These are phyloP conservation scores for Apiospora malaysiana DNA, from an alignment of 2,329 filamentous ascomycete species.

Conservation along the genomic window DNA sequence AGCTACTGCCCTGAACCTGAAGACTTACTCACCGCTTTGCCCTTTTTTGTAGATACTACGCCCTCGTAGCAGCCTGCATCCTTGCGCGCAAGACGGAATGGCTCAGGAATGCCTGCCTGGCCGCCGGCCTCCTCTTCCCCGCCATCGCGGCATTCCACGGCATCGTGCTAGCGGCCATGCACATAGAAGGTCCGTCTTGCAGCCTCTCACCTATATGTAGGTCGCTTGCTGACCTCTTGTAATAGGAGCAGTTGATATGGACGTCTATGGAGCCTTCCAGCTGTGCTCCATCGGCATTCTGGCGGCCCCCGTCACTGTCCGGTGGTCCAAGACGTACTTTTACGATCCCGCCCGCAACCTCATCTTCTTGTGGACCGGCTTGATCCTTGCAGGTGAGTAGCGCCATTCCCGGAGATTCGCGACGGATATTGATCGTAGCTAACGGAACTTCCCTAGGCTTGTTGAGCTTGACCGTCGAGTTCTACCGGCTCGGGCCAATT, in stretches of 20 bases:
- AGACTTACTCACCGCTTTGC: background rate
- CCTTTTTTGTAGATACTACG: conserved; percentile 62
- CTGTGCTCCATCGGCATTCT: conserved; percentile 70
- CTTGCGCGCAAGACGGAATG: conserved; percentile 66
- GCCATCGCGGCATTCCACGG: conserved; percentile 68
- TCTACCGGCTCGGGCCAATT: conserved; percentile 58
- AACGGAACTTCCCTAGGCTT: conserved; percentile 42
- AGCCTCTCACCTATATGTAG: background rate
- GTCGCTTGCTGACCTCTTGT: background rate
- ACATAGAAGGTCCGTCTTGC: conserved; percentile 58
- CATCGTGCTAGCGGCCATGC: conserved; percentile 63
- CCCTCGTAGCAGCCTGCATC: conserved; percentile 67
- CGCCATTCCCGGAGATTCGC: background rate
- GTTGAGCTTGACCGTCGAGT: conserved; percentile 67
- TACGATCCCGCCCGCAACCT: conserved; percentile 65
- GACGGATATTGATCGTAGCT: background rate
- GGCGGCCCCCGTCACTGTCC: conserved; percentile 66
- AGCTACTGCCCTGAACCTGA: background rate
- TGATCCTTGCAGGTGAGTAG: conserved; percentile 62
- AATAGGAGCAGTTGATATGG: conserved; percentile 68
- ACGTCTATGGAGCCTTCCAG: conserved; percentile 72
- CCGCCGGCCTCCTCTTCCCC: conserved; percentile 66
- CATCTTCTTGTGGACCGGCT: conserved; percentile 69
- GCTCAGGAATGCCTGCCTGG: conserved; percentile 67
- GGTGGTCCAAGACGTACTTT: conserved; percentile 68